Conservation (phyloP, 139 green algal species). For the Pleodorina starrii region DNA sequence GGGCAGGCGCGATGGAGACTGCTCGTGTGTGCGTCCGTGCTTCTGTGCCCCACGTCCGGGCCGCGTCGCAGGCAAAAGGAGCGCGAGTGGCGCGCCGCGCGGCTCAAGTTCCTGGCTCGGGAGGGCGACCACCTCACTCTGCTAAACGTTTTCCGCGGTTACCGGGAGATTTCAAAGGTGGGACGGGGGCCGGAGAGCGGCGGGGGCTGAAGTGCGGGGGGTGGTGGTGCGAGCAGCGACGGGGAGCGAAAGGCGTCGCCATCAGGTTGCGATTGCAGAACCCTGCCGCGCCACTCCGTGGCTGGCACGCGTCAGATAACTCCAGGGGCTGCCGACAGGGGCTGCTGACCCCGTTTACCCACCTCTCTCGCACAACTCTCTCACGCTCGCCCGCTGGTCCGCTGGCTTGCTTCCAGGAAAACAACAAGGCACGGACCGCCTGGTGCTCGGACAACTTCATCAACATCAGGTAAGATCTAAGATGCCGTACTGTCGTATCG, state of each 20-base stretch:
- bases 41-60: no score
- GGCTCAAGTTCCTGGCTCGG: slow-evolving; percentile 72
- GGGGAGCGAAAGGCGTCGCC: not conserved
- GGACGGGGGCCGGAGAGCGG: not conserved
- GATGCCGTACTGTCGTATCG: not conserved
- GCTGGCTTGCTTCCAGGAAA: no score
- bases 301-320: no score
- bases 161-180: slow-evolving; percentile 51
- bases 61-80: slow-evolving; percentile 74
- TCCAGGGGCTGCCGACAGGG: no score
- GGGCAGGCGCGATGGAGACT: no score
- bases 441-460: slow-evolving; percentile 82
- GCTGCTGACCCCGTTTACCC: no score
- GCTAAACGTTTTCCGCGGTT: slow-evolving; percentile 79
- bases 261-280: no score
- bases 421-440: slow-evolving; percentile 43
- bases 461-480: slow-evolving; percentile 65
- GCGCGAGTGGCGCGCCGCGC: slow-evolving; percentile 74
- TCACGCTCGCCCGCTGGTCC: not conserved
- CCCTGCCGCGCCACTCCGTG: no score
- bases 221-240: not conserved
- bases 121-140: slow-evolving; percentile 89
- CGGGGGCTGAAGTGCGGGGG: not conserved
- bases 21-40: no score
- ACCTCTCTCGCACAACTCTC: no score